Evolutionary conservation across 805 yeast species (phyloP).

Genomic region (Priceomyces castillae): DNA sequence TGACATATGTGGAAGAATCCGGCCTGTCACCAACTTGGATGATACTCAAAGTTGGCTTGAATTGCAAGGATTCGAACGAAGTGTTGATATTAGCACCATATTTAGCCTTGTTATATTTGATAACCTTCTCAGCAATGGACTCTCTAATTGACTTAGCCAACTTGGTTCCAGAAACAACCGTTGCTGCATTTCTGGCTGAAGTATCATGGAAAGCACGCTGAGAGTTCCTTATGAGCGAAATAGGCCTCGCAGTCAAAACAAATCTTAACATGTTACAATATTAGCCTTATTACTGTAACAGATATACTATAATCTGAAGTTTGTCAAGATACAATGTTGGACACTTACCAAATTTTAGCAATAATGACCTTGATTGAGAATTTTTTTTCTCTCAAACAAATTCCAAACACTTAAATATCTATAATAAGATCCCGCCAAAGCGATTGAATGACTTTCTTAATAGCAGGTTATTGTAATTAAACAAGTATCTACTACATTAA

Average conservation of each 20-base stretch:
- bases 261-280: neutral
- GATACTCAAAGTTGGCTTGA: conserved; percentile 75
- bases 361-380: too few relatives aligned
- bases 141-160: conserved; percentile 38
- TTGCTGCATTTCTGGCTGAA: conserved; percentile 19
- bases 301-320: too few relatives aligned
- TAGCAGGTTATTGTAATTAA: too few relatives aligned
- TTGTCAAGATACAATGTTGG: too few relatives aligned
- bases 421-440: too few relatives aligned
- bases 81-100: conserved; percentile 17
- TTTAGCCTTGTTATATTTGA: conserved; percentile 32
- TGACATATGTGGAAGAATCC: conserved; percentile 88
- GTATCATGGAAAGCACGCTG: neutral
- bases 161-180: conserved; percentile 41
- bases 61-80: conserved; percentile 35
- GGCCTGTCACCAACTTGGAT: conserved; percentile 89
- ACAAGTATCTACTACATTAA: too few relatives aligned
- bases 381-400: too few relatives aligned
- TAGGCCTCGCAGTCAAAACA: neutral
- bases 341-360: too few relatives aligned
- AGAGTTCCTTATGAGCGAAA: neutral
- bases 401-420: too few relatives aligned
- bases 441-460: too few relatives aligned
- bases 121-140: conserved; percentile 39
- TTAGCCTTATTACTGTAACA: too few relatives aligned